These are phyloP conservation scores for Exophiala calicioides DNA, from an alignment of 2,329 filamentous ascomycete genomes.

Conservation along the genomic window DNA sequence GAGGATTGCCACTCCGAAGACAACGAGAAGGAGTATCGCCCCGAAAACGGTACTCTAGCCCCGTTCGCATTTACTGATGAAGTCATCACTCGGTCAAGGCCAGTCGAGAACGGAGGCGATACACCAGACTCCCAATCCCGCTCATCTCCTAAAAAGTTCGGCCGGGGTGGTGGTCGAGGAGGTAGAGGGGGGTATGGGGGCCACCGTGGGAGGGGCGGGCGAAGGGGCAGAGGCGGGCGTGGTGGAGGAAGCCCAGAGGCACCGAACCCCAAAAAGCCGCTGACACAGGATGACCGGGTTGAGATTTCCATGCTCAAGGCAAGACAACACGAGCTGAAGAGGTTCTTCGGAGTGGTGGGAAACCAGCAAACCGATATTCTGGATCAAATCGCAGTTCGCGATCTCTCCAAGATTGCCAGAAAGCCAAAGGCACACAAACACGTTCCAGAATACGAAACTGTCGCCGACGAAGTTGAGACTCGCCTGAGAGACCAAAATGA, in stretches of 20 bases:
- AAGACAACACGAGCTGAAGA: slow-evolving; percentile 45
- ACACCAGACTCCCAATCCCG: slow-evolving; percentile 18
- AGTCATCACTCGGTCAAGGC: slow-evolving; percentile 6
- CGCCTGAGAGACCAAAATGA: slow-evolving; percentile 33
- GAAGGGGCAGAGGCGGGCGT: slow-evolving; percentile 31
- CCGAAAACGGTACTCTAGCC: slow-evolving; percentile 6
- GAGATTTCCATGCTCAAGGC: slow-evolving; percentile 36
- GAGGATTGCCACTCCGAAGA: background rate
- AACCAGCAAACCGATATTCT: slow-evolving; percentile 44
- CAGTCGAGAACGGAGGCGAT: slow-evolving; percentile 6
- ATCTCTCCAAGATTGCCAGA: slow-evolving; percentile 41
- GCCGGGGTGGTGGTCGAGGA: slow-evolving; percentile 36
- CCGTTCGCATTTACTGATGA: slow-evolving; percentile 14
- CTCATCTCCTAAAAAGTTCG: slow-evolving; percentile 29
- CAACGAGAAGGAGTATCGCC: slow-evolving; percentile 10
- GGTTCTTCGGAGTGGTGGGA: slow-evolving; percentile 44
- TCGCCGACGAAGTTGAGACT: slow-evolving; percentile 37
- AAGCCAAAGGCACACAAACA: slow-evolving; percentile 45
- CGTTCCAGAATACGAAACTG: slow-evolving; percentile 41
- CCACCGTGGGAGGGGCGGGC: slow-evolving; percentile 34
- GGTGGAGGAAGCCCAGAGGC: slow-evolving; percentile 32
- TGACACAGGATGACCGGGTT: slow-evolving; percentile 28
- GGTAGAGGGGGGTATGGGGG: slow-evolving; percentile 36
- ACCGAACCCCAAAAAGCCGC: slow-evolving; percentile 34
- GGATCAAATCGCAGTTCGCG: slow-evolving; percentile 41